These are phyloP conservation scores for Mycena metata DNA, from an alignment of 768 basidiomycete genomes.

Conservation along the genomic window DNA sequence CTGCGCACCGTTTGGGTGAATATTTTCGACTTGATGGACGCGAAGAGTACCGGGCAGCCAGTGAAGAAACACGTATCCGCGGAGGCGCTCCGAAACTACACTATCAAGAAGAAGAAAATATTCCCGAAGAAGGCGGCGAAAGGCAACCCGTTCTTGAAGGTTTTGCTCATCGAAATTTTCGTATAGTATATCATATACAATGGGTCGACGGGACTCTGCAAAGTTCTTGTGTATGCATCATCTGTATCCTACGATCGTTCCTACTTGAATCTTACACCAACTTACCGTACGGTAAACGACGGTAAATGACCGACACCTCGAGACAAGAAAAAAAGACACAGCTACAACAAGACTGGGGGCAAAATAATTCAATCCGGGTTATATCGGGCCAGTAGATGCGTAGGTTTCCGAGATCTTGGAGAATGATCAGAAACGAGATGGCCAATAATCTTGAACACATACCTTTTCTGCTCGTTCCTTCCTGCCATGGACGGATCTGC, in stretches of 20 bases:
- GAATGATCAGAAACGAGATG: constrained; percentile 9
- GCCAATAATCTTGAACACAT: constrained; percentile 36
- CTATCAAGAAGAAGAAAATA: constrained; percentile 17
- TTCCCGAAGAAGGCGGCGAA: constrained; percentile 30
- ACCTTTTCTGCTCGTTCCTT: constrained; percentile 79
- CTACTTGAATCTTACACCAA: too few relatives aligned
- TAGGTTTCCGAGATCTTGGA: constrained; percentile 80
- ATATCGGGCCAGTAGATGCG: constrained; percentile 73
- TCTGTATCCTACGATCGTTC: too few relatives aligned
- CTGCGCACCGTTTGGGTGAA: constrained; percentile 31
- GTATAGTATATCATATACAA: too few relatives aligned
- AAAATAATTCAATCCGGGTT: constrained; percentile 16
- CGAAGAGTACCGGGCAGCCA: constrained; percentile 26
- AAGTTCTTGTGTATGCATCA: too few relatives aligned
- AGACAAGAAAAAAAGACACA: constrained; percentile 15
- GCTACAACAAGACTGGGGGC: constrained; percentile 6
- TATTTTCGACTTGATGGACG: constrained; percentile 36
- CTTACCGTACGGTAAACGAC: too few relatives aligned
- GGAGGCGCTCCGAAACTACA: constrained; percentile 25
- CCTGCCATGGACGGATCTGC: constrained; percentile 82
- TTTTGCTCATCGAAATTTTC: constrained; percentile 30
- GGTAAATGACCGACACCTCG: too few relatives aligned
- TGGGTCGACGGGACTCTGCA: too few relatives aligned
- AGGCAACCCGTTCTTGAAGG: constrained; percentile 33
- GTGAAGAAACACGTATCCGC: constrained; percentile 23